These are phyloP conservation scores for Brassica napus DNA, from an alignment of 345 rosid species.

Conservation along the genomic window DNA sequence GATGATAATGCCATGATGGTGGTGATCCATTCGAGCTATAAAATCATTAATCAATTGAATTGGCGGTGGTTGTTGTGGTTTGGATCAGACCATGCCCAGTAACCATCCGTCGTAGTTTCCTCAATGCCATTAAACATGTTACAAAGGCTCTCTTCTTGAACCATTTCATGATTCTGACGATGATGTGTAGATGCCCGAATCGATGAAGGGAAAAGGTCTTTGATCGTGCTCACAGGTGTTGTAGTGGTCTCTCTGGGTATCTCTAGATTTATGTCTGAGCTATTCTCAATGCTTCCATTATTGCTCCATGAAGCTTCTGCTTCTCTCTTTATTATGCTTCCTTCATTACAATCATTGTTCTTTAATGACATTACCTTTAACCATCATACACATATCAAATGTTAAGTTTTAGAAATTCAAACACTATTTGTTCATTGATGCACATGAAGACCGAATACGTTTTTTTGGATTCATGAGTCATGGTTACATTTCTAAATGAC, in stretches of 20 bases:
- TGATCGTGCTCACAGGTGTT: constrained; percentile 43
- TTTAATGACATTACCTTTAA: constrained; percentile 57
- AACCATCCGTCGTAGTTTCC: constrained; percentile 60
- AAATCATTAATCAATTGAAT: constrained; percentile 27
- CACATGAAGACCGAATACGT: background rate
- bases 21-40: background rate
- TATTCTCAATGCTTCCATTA: constrained; percentile 56
- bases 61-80: constrained; percentile 45
- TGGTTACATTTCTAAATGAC: background rate
- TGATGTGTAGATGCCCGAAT: constrained; percentile 47
- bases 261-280: constrained; percentile 53
- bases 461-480: background rate
- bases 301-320: constrained; percentile 73
- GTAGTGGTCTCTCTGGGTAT: constrained; percentile 32
- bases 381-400: constrained; percentile 12
- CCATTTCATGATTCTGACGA: constrained; percentile 49
- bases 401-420: background rate
- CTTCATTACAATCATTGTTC: constrained; percentile 51
- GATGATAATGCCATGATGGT: constrained; percentile 9
- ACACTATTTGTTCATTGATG: background rate
- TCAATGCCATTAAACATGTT: constrained; percentile 70
- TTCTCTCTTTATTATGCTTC: constrained; percentile 51
- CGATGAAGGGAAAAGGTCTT: constrained; percentile 54
- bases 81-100: constrained; percentile 72
- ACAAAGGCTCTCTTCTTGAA: constrained; percentile 60